Base-by-base conservation (phyloP, 768 basidiomycete genomes). In the Gautieria morchelliformis region DNA sequence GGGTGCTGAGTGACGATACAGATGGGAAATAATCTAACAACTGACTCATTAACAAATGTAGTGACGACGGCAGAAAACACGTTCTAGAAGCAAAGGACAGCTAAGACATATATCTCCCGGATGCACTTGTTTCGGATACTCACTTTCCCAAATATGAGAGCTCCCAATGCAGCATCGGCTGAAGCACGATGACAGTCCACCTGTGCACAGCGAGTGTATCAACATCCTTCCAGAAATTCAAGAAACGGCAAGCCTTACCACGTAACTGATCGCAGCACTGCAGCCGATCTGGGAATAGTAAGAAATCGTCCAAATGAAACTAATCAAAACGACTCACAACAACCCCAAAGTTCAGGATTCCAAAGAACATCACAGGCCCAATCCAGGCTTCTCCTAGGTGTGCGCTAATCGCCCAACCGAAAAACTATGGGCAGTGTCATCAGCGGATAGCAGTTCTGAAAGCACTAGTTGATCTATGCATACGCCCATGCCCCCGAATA, bases 401-500 rank as follows among this genome's bases (percentile, higher is more conserved):
- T 37, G 60, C 60, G 37, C 48, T 51, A 20, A 61, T 59, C 33
- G 53, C 65, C 52, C 58, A 65, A 12, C 61, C 61, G 24, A 69
- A 61, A 37, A 69, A 61, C 53, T 55, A 19, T 19, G 27, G 42
- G 52, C 24, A 41, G 27, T 10, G 15, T 37, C 22, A 14, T 8
- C 30, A 40, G 41, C 12, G 17, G 22, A 49, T 30, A 30, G 32
- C 11, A n/a, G 32, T 46, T 46, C 9, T 20, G 2, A 6, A 4
- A 27, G 19, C 17, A 53, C 4, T 30, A 27, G 15, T 39, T 53
- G 37, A 17, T 44, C 22, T 9, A n/a, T 17, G 40, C 40, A n/a
- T 30, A 55, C 53, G 15, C 62, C 63, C 17, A 66, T 56, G 12
- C 59, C 53, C 14, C 64, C 66, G 48, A 67, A 70, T 59, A 70